Conservation (phyloP, 768 basidiomycete genomes). For the Tulasnella sp. region DNA sequence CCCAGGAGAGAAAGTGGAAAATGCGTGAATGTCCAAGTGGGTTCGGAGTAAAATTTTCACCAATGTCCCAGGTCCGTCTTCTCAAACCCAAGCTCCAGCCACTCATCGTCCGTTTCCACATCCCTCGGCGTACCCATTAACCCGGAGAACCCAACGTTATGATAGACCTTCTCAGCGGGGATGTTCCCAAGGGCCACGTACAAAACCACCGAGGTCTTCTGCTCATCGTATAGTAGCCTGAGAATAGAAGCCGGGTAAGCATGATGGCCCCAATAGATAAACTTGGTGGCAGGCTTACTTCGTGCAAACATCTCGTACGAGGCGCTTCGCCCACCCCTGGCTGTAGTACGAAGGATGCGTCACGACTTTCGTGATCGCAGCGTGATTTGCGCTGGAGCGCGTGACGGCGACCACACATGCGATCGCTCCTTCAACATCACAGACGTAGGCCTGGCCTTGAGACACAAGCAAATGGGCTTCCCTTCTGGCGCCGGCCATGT, state of each 20-base stretch:
- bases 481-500: not conserved
- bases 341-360: constrained; percentile 45
- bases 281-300: not conserved
- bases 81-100: constrained; percentile 13
- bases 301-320: constrained; percentile 37
- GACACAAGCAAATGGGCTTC: constrained; percentile 2
- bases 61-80: constrained; percentile 10
- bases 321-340: constrained; percentile 48
- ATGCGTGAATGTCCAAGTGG: not conserved
- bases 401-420: constrained; percentile 12
- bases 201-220: not conserved
- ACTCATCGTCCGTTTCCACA: not conserved
- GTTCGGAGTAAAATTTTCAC: not conserved
- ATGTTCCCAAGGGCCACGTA: constrained; percentile 7
- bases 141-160: constrained; percentile 5
- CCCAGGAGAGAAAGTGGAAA: too few relatives aligned
- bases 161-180: not conserved
- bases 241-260: not conserved
- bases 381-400: constrained; percentile 32
- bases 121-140: constrained; percentile 1
- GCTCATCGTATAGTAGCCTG: constrained; percentile 3
- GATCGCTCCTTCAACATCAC: constrained; percentile 6
- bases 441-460: constrained; percentile 10
- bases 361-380: constrained; percentile 63
- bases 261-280: not conserved